Base-by-base conservation (phyloP, 495 filamentous ascomycete genomes). In the Xylaria castorea region DNA sequence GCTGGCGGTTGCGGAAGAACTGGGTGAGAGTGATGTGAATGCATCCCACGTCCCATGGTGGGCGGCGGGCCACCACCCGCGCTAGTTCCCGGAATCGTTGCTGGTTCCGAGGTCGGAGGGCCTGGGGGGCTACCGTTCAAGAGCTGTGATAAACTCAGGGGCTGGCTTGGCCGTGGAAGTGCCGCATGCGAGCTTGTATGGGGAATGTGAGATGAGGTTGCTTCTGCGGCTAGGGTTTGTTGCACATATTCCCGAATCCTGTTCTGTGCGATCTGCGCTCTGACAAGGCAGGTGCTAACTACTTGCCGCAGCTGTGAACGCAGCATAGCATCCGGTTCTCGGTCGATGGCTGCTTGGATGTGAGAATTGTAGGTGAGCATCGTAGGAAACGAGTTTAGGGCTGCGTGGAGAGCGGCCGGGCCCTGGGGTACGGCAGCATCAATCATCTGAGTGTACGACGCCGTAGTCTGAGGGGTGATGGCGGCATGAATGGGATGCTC, bases 401-500 rank as follows among this genome's bases (percentile, higher is more conserved):
- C 82, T 27, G 85, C 80, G 25, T 81, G 78, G 38, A 89, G 74
- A 30, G 79, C 78, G 6, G 79, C 73, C 7, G 79, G 81, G 7
- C 87, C 87, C 61, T 79, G 80, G 20, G 83, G 80, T 1, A 88
- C 81, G 44, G 75, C 79, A 3, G 70, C 58, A 70, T 87, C 83
- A 50, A 87, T 85, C 73, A 86, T 77, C 38, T 81, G 80, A 1
- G 81, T 80, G 50, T 74, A 80, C 1, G 76, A 79, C 6, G 65
- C 62, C 51, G 73, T 80, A 53, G 73, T 82, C 73, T 70, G 81
- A 62, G 71, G 80, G 69, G 75, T 80, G 20, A 80, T 80, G 2
- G 78, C 78, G n/a, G 78, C 78, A 61, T 76, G 72, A 14, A 80
- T 80, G 66, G 78, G 78, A 20, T 80, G 78, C 46, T 80, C 78